These are phyloP conservation scores for Diaporthe humulicola DNA, from an alignment of 2,329 filamentous ascomycete species.

Conservation along the genomic window DNA sequence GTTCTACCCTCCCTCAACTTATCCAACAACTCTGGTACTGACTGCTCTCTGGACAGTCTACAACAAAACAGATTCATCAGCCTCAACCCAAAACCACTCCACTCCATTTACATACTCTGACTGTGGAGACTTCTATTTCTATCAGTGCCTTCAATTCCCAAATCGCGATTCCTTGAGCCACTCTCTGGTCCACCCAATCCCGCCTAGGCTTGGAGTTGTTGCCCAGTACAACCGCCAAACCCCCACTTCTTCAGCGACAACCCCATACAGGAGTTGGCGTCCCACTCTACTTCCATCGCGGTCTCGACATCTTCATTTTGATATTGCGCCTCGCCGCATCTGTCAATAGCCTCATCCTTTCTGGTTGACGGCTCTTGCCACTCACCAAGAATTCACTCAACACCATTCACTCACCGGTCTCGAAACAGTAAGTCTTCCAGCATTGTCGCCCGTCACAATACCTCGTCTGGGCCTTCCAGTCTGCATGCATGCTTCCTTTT, in stretches of 20 bases:
- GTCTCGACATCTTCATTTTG: not conserved
- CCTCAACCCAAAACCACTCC: not conserved
- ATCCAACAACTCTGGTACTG: not conserved
- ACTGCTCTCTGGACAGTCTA: too few relatives aligned
- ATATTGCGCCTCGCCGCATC: not conserved
- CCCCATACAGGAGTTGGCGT: not conserved
- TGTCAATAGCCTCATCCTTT: not conserved
- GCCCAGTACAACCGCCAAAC: slow-evolving; percentile 14
- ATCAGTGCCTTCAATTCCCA: not conserved
- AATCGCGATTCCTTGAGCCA: not conserved
- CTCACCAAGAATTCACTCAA: not conserved
- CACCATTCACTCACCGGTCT: not conserved
- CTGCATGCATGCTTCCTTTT: slow-evolving; percentile 10
- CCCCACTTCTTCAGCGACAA: slow-evolving; percentile 6
- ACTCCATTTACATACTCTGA: not conserved
- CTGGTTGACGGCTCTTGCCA: not conserved
- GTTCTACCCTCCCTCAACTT: not conserved
- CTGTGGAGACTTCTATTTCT: not conserved
- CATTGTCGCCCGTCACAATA: not conserved
- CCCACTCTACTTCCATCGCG: not conserved
- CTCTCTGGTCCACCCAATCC: not conserved
- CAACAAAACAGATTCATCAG: not conserved
- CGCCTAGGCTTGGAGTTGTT: slow-evolving; percentile 7
- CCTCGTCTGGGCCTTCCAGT: not conserved
- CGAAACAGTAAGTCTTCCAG: not conserved